Evolutionary conservation across 2,329 filamentous ascomycete species (phyloP).

Genomic region (Leptographium radiaticola): DNA sequence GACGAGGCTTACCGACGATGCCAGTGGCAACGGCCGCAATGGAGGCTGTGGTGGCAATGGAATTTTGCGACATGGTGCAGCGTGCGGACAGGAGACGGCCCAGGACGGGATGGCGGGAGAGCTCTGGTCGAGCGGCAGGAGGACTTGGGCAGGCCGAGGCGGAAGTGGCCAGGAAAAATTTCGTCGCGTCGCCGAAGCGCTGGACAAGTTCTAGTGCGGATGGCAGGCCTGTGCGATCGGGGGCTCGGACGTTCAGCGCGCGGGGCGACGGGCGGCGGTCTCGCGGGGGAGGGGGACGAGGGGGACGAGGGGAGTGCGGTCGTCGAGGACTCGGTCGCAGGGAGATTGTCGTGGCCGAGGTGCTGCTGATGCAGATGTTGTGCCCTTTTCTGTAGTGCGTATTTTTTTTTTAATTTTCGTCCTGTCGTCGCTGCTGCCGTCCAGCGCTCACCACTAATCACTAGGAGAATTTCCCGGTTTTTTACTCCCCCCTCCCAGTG

Average conservation of each 20-base stretch:
- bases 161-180: not conserved
- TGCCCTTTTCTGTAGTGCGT: not conserved
- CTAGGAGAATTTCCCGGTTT: not conserved
- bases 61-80: conserved; percentile 41
- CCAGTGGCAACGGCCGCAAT: conserved; percentile 48
- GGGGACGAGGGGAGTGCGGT: not conserved
- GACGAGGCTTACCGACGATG: conserved; percentile 36
- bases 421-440: not conserved
- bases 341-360: not conserved
- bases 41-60: conserved; percentile 45
- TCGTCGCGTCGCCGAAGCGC: not conserved
- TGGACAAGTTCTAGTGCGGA: too few species aligned
- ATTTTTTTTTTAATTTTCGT: not conserved
- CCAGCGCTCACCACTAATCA: not conserved
- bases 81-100: not conserved
- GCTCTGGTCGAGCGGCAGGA: not conserved
- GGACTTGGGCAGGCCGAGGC: too few species aligned
- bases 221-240: too few species aligned
- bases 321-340: not conserved
- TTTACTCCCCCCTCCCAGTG: not conserved
- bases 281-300: not conserved
- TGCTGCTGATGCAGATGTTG: not conserved
- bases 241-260: too few species aligned
- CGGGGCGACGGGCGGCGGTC: too few species aligned
- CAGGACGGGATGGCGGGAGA: not conserved